phyloP scores from a whole-genome alignment of 805 yeast genomes.

The Saccharomycopsis fibuligera region DNA sequence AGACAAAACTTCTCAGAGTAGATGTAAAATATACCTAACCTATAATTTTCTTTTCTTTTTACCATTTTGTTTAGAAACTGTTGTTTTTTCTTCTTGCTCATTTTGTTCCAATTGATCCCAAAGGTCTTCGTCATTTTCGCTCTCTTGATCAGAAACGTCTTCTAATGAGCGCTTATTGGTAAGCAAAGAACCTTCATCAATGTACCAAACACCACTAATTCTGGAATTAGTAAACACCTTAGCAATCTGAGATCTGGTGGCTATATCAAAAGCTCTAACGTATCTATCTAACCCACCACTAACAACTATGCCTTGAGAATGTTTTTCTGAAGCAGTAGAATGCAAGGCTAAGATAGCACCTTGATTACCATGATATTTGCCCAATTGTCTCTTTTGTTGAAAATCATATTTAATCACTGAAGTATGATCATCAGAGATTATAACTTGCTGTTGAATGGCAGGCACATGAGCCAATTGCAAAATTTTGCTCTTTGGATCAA shows the following conservation, averaged over 20 bases:
- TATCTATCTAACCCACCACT: constrained; percentile 88
- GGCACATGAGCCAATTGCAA: constrained; percentile 1
- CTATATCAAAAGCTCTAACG: constrained; percentile 65
- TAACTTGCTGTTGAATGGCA: constrained; percentile 35
- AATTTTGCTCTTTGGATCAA: constrained; percentile 13
- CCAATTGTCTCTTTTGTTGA: constrained; percentile 47
- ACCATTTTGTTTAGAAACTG: no score
- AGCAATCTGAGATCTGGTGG: constrained; percentile 48
- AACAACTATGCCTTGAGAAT: constrained; percentile 47
- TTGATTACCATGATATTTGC: constrained; percentile 71
- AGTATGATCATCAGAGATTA: constrained; percentile 69
- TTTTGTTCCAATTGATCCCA: constrained; percentile 20
- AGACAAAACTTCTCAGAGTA: no score
- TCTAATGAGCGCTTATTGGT: neutral
- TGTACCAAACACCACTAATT: constrained; percentile 38
- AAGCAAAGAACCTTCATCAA: constrained; percentile 2
- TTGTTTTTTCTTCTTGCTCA: neutral
- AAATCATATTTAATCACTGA: constrained; percentile 53
- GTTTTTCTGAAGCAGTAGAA: constrained; percentile 23
- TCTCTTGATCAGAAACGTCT: constrained; percentile 2
- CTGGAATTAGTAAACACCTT: constrained; percentile 77
- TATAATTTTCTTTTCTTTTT: no score
- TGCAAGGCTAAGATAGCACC: constrained; percentile 47
- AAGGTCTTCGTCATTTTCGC: constrained; percentile 15
- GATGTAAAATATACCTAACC: no score